Evolutionary conservation across 441 rosid genomes (phyloP), one percentile per base, ranked within the genome.

Genomic region (Flueggea neowawraea): DNA sequence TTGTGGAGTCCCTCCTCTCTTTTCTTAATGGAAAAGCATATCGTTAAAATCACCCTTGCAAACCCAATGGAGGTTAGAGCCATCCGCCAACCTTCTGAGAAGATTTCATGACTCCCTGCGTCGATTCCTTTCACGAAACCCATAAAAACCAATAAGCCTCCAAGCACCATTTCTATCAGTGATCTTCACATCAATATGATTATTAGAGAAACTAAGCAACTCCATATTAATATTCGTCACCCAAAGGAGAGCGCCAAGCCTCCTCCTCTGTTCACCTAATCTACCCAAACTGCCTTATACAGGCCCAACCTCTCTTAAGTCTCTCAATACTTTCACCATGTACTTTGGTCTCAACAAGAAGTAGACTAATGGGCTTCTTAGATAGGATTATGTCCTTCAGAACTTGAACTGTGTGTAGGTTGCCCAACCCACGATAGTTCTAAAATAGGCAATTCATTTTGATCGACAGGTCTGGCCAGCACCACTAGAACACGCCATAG

Each of bases 341-440:
- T 6, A 11, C 16, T 14, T 50, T 50, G 48, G 31, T 41, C 32
- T 17, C 4, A 10, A 36, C n/a, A 31, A 36, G 58, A 12, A 55
- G 28, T 4, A 55, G 10, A 36, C 28, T 9, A 0, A 10, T 14
- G 14, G 48, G 60, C 10, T 8, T 32, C 10, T 31, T 14, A 16
- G 11, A 2, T 6, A 4, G 22, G 16, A 36, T 16, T 8, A 57
- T 0, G 5, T 41, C 44, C 2, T 6, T 4, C 2, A 55, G 16
- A 2, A 32, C 16, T 0, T 33, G 48, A 36, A 57, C n/a, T 58
- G 61, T 10, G 13, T 22, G 15, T 17, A 22, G 50, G 32, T 45
- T 58, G 51, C 61, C 52, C 22, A 57, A 31, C 61, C 61, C 33
- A 17, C 61, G 61, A 22, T 13, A 58, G 17, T 58, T 44, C 61